phyloP scores from a whole-genome alignment of 352 stramenopile genomes.

The Pseudoperonospora humuli region DNA sequence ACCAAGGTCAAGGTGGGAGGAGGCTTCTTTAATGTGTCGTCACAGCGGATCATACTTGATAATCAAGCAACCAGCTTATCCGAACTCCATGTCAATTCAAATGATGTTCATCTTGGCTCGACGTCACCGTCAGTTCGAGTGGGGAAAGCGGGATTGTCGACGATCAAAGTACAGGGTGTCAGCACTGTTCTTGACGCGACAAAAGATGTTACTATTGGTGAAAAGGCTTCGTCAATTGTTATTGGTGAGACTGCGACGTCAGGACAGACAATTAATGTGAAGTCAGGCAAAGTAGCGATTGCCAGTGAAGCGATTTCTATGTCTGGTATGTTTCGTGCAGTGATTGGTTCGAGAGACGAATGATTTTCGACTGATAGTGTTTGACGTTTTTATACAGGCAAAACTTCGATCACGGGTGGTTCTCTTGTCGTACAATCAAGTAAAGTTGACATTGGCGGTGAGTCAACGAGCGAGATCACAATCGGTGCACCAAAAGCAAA shows the following conservation, averaged over 20 bases:
- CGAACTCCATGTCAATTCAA: constrained; percentile 34
- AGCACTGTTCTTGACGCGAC: constrained; percentile 22
- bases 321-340: constrained; percentile 13
- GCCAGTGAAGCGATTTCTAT: constrained; percentile 12
- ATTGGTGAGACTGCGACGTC: constrained; percentile 19
- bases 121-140: constrained; percentile 26
- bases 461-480: constrained; percentile 25
- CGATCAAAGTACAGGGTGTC: constrained; percentile 19
- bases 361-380: not conserved
- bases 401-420: constrained; percentile 17
- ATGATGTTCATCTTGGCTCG: constrained; percentile 28
- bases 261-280: constrained; percentile 26
- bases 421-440: constrained; percentile 19
- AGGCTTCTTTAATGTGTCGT: constrained; percentile 27
- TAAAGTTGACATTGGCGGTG: constrained; percentile 26
- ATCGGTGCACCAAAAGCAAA: constrained; percentile 24
- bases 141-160: constrained; percentile 15
- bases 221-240: constrained; percentile 14
- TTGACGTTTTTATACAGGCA: constrained; percentile 8
- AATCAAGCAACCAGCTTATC: constrained; percentile 35
- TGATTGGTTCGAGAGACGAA: not conserved
- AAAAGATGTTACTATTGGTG: constrained; percentile 20
- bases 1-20: constrained; percentile 43
- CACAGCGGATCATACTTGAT: constrained; percentile 39
- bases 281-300: constrained; percentile 19